A percentile compares a stretch with the other conserved stretches of the same genome.
Conservation (phyloP, 1,139 yeast species). For the Kurtzmaniella quercitrusa region DNA sequence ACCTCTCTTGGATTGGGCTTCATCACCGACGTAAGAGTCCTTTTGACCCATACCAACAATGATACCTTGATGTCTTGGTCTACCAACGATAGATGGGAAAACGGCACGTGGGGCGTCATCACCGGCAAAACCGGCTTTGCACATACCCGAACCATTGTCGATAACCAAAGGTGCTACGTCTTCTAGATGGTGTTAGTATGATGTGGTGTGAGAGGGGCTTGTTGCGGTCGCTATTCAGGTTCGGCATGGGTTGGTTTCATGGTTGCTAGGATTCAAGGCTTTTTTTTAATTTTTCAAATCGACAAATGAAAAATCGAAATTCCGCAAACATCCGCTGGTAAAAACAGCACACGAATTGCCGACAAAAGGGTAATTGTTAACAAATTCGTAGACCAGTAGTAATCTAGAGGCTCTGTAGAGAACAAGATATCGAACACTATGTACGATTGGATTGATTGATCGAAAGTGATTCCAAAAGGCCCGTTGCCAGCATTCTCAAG, state of each 20-base stretch:
- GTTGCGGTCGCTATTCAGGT: background rate
- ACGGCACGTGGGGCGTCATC: conserved; percentile 99
- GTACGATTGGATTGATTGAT: background rate
- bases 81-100: conserved; percentile 99
- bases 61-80: conserved; percentile 99
- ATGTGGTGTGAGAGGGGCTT: background rate
- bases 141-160: conserved; percentile 99
- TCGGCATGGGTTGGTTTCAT: no score
- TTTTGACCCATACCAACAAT: conserved; percentile 99
- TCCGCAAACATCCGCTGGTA: background rate
- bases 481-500: no score
- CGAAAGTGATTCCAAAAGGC: background rate
- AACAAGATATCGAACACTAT: no score
- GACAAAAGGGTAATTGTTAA: background rate
- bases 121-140: conserved; percentile 99
- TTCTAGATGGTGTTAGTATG: conserved; percentile 34
- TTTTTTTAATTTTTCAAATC: background rate
- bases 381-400: background rate
- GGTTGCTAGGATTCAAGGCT: no score
- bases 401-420: background rate
- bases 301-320: background rate
- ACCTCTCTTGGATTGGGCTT: conserved; percentile 99
- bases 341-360: background rate
- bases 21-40: conserved; percentile 99
- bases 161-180: conserved; percentile 77